These are phyloP conservation scores for Medicago ruthenica DNA, from an alignment of 306 rosid genomes.

Conservation along the genomic window DNA sequence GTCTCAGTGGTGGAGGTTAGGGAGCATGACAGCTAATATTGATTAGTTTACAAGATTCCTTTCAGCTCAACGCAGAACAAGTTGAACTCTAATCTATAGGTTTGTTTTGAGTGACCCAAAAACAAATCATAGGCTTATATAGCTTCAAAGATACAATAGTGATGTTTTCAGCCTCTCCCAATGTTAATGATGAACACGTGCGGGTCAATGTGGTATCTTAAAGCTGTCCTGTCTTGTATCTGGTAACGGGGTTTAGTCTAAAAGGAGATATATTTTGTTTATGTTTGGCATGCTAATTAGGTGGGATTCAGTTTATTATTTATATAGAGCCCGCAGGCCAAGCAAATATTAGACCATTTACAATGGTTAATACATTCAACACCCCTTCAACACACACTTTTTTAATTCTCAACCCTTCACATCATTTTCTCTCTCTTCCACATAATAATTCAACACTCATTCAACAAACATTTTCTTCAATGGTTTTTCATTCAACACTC, in stretches of 20 bases:
- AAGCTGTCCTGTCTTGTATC: constrained; percentile 41
- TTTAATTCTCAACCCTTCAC: too few species aligned
- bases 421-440: too few species aligned
- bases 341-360: constrained; percentile 20
- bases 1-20: constrained; percentile 49
- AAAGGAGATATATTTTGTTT: constrained; percentile 23
- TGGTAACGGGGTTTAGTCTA: constrained; percentile 23
- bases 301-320: constrained; percentile 20
- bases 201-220: constrained; percentile 40
- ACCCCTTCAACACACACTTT: too few species aligned
- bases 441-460: too few species aligned
- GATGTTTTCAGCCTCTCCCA: constrained; percentile 25
- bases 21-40: constrained; percentile 61
- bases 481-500: too few species aligned
- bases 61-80: constrained; percentile 53
- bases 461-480: too few species aligned
- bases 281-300: constrained; percentile 12
- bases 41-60: constrained; percentile 49
- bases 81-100: constrained; percentile 28
- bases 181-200: constrained; percentile 47
- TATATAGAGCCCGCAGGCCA: constrained; percentile 1
- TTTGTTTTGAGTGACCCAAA: constrained; percentile 27
- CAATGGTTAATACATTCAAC: too few species aligned
- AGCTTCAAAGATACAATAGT: constrained; percentile 14
- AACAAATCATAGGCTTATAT: constrained; percentile 22